These are phyloP conservation scores for Arachis monticola DNA, from an alignment of 331 rosid species.

Conservation along the genomic window DNA sequence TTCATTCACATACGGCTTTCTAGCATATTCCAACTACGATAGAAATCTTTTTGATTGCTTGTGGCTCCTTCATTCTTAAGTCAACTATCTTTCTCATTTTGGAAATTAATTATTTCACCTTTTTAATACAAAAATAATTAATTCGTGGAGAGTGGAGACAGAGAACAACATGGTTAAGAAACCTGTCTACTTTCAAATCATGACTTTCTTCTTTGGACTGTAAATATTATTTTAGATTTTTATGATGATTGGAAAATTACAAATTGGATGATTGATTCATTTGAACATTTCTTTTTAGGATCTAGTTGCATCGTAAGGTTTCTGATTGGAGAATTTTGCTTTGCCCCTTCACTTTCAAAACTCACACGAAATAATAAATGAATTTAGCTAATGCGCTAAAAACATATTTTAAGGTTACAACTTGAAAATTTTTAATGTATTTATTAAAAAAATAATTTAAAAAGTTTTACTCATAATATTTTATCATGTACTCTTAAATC, in stretches of 20 bases:
- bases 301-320: neutral
- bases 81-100: constrained; percentile 34
- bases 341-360: constrained; percentile 23
- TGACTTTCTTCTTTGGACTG: constrained; percentile 24
- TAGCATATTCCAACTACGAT: constrained; percentile 8
- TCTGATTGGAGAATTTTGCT: constrained; percentile 15
- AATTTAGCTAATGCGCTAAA: neutral
- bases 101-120: constrained; percentile 22
- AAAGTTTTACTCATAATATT: too few species aligned
- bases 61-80: constrained; percentile 13
- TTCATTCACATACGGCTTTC: neutral
- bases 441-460: too few species aligned
- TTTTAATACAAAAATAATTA: neutral
- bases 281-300: neutral
- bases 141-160: neutral
- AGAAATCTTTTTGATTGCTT: constrained; percentile 2
- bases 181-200: neutral
- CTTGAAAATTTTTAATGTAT: too few species aligned
- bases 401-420: too few species aligned
- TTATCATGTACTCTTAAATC: too few species aligned
- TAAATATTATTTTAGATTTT: neutral
- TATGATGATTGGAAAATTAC: constrained; percentile 11
- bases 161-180: neutral
- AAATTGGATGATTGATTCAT: neutral
- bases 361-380: neutral